Evolutionary conservation across 345 rosid species (phyloP).

Genomic region (Viola odorata): DNA sequence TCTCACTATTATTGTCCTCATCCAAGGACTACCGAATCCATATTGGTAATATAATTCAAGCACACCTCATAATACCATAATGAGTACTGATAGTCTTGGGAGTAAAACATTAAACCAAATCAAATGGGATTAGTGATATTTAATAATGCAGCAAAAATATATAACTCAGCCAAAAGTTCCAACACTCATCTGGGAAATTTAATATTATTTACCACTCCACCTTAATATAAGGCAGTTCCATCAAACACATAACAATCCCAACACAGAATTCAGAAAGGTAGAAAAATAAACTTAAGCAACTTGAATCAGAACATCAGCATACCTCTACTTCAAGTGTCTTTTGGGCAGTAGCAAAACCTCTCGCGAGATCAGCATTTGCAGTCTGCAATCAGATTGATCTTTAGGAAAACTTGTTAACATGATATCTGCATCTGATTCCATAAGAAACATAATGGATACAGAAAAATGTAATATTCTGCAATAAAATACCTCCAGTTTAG

Average conservation of each 20-base stretch:
- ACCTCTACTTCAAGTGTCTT: conserved; percentile 89
- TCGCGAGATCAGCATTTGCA: conserved; percentile 82
- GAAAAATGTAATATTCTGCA: conserved; percentile 5
- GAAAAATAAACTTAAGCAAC: conserved; percentile 7
- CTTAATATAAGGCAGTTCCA: neutral
- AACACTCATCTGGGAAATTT: neutral
- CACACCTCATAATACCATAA: neutral
- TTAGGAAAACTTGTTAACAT: conserved; percentile 19
- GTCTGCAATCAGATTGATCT: conserved; percentile 51
- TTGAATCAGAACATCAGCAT: conserved; percentile 25
- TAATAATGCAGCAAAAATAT: neutral
- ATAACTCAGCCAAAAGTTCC: neutral
- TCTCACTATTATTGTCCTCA: neutral
- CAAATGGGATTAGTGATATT: neutral
- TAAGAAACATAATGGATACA: neutral
- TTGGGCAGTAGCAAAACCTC: conserved; percentile 70
- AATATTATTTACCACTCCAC: neutral
- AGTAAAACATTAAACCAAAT: neutral
- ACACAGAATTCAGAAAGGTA: conserved; percentile 6
- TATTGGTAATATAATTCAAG: neutral
- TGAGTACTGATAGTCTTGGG: neutral
- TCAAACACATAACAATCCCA: neutral
- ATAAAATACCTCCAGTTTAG: conserved; percentile 73
- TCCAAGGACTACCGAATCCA: neutral
- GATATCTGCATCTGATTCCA: conserved; percentile 11